A percentile compares a stretch with the other conserved stretches of the same genome.
Conservation (phyloP, 2,329 filamentous ascomycete species). For the Apiospora phragmitis region DNA sequence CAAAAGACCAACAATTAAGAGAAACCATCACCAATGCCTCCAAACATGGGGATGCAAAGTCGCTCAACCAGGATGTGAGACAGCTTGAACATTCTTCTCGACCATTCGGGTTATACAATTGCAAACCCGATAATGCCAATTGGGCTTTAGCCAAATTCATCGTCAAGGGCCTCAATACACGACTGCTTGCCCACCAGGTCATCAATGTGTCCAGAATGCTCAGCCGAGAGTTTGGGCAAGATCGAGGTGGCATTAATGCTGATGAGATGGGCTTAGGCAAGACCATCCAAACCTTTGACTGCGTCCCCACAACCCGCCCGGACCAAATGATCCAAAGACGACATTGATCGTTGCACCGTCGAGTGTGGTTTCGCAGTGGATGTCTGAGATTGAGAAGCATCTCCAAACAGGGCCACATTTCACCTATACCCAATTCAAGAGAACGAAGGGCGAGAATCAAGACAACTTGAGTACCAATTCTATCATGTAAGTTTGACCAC, state of each 20-base stretch:
- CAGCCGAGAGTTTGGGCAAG: neutral
- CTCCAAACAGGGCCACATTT: neutral
- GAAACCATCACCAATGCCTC: neutral
- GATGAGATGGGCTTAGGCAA: slow-evolving; percentile 10
- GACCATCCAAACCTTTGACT: neutral
- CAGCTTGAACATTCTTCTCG: neutral
- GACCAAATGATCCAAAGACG: neutral
- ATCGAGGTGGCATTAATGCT: neutral
- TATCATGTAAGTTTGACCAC: neutral
- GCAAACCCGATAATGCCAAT: neutral
- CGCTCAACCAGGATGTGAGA: neutral
- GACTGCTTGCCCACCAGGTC: neutral
- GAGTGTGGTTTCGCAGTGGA: neutral
- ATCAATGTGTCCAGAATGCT: neutral
- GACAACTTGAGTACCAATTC: neutral
- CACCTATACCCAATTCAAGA: neutral
- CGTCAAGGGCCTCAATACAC: neutral
- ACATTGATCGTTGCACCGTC: slow-evolving; percentile 3
- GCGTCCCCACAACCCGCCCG: neutral
- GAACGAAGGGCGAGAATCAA: neutral
- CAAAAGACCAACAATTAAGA: neutral
- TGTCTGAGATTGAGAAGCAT: neutral
- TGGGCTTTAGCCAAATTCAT: neutral
- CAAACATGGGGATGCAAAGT: neutral
- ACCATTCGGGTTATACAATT: neutral